phyloP scores from a whole-genome alignment of 305 asterid genomes.

The Fraxinus dipetala region DNA sequence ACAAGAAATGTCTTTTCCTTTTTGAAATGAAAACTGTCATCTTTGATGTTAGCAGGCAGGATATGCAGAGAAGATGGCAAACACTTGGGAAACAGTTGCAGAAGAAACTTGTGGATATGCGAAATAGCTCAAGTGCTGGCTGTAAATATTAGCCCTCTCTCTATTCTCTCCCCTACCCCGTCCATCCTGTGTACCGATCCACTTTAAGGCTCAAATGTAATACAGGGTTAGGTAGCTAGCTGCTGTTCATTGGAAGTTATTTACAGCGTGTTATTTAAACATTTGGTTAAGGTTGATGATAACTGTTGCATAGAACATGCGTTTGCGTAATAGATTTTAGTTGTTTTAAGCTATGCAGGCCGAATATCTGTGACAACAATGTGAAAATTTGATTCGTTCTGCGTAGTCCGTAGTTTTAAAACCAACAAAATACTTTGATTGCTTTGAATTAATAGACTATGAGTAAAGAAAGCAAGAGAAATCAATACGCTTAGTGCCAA shows the following conservation, averaged over 20 bases:
- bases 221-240: background rate
- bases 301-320: background rate
- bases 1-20: background rate
- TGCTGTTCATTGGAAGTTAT: background rate
- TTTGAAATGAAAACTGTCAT: background rate
- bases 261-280: background rate
- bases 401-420: background rate
- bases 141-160: constrained; percentile 29
- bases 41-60: constrained; percentile 64
- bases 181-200: constrained; percentile 1
- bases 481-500: background rate
- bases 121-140: constrained; percentile 28
- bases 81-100: constrained; percentile 78
- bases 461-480: background rate
- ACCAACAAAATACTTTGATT: background rate
- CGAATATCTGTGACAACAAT: background rate
- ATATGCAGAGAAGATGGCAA: constrained; percentile 94
- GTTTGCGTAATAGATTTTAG: background rate
- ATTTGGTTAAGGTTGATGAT: background rate
- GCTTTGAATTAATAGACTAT: background rate
- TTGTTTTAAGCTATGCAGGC: background rate
- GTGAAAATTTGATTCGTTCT: background rate
- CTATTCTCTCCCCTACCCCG: background rate
- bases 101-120: constrained; percentile 70
- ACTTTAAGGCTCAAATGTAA: background rate